Evolutionary conservation across 2,329 filamentous ascomycete genomes (phyloP).

Genomic region (Botrytis galanthina): DNA sequence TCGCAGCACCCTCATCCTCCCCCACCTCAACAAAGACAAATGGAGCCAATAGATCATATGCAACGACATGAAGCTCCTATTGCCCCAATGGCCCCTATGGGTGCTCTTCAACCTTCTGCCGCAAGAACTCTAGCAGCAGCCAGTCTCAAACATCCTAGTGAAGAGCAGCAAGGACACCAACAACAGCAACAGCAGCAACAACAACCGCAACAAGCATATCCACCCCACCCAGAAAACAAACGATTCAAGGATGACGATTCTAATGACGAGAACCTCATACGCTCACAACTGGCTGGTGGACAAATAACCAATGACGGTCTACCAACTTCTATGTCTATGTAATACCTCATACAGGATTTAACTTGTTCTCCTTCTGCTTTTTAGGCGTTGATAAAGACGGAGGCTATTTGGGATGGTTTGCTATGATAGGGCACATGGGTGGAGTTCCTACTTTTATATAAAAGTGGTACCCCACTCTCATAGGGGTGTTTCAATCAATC

Average conservation of each 20-base stretch:
- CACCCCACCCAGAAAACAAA: conserved; percentile 27
- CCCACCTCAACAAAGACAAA: conserved; percentile 33
- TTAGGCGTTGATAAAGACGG: conserved; percentile 18
- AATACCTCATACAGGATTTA: conserved; percentile 19
- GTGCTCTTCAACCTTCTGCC: conserved; percentile 39
- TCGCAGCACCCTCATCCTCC: conserved; percentile 51
- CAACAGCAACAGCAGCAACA: conserved; percentile 28
- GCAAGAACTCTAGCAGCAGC: conserved; percentile 39
- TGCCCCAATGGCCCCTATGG: conserved; percentile 41
- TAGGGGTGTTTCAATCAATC: conserved; percentile 1
- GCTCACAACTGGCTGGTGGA: conserved; percentile 47
- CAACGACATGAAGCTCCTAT: conserved; percentile 31
- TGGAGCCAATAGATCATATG: conserved; percentile 29
- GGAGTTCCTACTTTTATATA: conserved; percentile 15
- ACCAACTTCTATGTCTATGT: conserved; percentile 29
- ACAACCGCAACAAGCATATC: conserved; percentile 19
- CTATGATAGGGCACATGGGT: conserved; percentile 5
- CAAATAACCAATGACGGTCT: conserved; percentile 37
- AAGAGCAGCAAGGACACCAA: conserved; percentile 27
- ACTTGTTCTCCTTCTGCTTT: conserved; percentile 14
- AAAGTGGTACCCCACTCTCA: conserved; percentile 3
- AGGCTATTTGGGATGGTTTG: conserved; percentile 8
- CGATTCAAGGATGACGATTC: conserved; percentile 43
- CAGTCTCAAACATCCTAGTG: conserved; percentile 34
- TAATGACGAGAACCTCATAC: conserved; percentile 54